phyloP scores from a whole-genome alignment of 2,329 filamentous ascomycete genomes.

The Tetracladium maxilliforme region DNA sequence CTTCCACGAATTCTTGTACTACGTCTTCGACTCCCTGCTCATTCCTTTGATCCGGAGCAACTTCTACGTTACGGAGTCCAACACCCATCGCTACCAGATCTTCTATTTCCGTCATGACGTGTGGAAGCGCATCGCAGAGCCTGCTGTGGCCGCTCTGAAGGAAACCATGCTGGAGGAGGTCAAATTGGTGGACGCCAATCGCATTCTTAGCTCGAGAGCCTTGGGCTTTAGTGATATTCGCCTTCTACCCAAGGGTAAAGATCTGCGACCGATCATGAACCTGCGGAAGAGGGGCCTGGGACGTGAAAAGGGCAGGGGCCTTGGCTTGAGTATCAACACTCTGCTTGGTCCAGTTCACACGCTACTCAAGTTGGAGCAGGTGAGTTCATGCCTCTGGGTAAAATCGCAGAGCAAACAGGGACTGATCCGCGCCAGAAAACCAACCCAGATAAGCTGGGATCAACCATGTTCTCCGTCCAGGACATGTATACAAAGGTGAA shows the following conservation, averaged over 20 bases:
- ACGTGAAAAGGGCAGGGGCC: slow-evolving; percentile 32
- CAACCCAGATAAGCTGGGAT: slow-evolving; percentile 51
- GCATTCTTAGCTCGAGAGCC: slow-evolving; percentile 41
- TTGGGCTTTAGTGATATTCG: slow-evolving; percentile 70
- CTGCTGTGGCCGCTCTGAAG: slow-evolving; percentile 54
- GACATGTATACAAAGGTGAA: slow-evolving; percentile 67
- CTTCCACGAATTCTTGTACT: slow-evolving; percentile 78
- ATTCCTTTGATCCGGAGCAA: slow-evolving; percentile 76
- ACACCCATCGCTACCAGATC: slow-evolving; percentile 59
- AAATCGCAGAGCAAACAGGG: too few relatives aligned
- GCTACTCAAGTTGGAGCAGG: slow-evolving; percentile 67
- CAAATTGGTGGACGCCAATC: slow-evolving; percentile 35
- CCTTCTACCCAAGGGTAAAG: slow-evolving; percentile 64
- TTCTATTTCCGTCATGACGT: slow-evolving; percentile 94
- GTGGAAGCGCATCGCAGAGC: slow-evolving; percentile 66
- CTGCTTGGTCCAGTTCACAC: slow-evolving; percentile 62
- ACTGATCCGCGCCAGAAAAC: slow-evolving; percentile 18
- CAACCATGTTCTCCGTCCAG: slow-evolving; percentile 65
- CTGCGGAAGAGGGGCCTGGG: slow-evolving; percentile 49
- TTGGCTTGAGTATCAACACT: slow-evolving; percentile 54
- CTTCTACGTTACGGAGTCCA: slow-evolving; percentile 92
- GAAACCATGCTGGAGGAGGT: slow-evolving; percentile 67
- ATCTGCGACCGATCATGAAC: slow-evolving; percentile 79
- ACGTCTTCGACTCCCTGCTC: slow-evolving; percentile 79
- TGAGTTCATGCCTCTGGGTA: slow-evolving; percentile 14